Evolutionary conservation across 148 eudicot species (phyloP).

Genomic region (Camellia lanceoleosa): DNA sequence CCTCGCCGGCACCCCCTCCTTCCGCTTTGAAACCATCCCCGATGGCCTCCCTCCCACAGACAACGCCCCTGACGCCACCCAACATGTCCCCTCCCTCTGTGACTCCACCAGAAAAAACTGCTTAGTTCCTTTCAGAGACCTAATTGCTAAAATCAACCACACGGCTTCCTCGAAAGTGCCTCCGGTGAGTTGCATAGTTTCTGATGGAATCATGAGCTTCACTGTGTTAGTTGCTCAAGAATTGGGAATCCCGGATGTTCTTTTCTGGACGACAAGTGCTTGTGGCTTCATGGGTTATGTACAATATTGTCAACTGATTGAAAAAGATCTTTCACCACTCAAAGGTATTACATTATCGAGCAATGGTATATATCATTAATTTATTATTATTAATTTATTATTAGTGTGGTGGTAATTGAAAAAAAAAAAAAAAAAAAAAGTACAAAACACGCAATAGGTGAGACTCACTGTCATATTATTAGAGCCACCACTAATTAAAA

Average conservation of each 20-base stretch:
- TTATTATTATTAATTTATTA: too few relatives aligned
- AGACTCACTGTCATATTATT: too few relatives aligned
- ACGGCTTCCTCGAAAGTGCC: neutral
- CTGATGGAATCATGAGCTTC: slow-evolving; percentile 6
- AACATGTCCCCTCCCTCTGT: neutral
- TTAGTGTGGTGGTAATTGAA: too few relatives aligned
- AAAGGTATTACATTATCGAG: neutral
- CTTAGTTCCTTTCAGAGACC: neutral
- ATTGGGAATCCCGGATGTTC: neutral
- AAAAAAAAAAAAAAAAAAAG: too few relatives aligned
- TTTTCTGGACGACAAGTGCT: neutral
- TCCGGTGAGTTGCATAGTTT: slow-evolving; percentile 3
- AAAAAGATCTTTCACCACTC: neutral
- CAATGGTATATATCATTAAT: too few relatives aligned
- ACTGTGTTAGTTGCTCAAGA: neutral
- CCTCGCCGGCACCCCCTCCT: neutral
- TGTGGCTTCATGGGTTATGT: neutral
- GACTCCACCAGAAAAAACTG: neutral
- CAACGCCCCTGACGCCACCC: neutral
- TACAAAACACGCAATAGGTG: too few relatives aligned
- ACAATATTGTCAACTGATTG: neutral
- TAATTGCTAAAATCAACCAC: neutral
- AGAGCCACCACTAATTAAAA: too few relatives aligned
- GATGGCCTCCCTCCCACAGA: neutral
- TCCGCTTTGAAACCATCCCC: neutral